Percentiles rank a stretch among this genome's conserved stretches.
phyloP scores from a whole-genome alignment of 306 rosid genomes.

The Sindora glabra region DNA sequence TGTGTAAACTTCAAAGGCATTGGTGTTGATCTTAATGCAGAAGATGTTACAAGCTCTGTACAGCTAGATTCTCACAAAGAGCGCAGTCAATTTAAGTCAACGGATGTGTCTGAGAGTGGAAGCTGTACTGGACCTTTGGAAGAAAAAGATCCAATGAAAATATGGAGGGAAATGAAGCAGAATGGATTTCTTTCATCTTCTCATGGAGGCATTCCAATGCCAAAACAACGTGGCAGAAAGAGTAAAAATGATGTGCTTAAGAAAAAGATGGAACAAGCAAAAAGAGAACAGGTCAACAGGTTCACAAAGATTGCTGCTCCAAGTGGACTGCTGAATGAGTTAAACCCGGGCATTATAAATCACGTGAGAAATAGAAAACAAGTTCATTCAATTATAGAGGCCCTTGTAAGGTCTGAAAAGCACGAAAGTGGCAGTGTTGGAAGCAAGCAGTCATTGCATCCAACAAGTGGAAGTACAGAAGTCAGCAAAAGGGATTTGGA shows the following conservation, averaged over 20 bases:
- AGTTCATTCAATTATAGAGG: conserved; percentile 86
- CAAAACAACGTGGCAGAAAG: conserved; percentile 70
- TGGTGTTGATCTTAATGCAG: conserved; percentile 62
- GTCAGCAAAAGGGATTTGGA: conserved; percentile 31
- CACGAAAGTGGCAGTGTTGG: conserved; percentile 38
- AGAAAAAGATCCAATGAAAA: conserved; percentile 56
- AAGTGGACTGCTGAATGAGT: conserved; percentile 84
- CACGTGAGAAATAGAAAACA: conserved; percentile 93
- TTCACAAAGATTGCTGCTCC: conserved; percentile 95
- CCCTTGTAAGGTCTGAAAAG: conserved; percentile 73
- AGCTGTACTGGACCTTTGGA: conserved; percentile 62
- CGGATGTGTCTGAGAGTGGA: conserved; percentile 67
- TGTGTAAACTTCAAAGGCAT: conserved; percentile 33
- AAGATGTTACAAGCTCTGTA: conserved; percentile 48
- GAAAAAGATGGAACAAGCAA: conserved; percentile 77
- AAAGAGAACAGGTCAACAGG: conserved; percentile 73
- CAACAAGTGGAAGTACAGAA: conserved; percentile 26
- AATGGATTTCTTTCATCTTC: conserved; percentile 82
- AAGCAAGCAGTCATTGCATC: conserved; percentile 40
- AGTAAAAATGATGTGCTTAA: conserved; percentile 54
- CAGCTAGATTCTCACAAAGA: conserved; percentile 39
- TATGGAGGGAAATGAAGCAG: conserved; percentile 87
- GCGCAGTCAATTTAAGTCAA: conserved; percentile 34
- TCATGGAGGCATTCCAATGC: conserved; percentile 82
- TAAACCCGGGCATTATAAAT: conserved; percentile 96